phyloP scores from a whole-genome alignment of 1,284 basidiomycete species.

The Bothia castanella region DNA sequence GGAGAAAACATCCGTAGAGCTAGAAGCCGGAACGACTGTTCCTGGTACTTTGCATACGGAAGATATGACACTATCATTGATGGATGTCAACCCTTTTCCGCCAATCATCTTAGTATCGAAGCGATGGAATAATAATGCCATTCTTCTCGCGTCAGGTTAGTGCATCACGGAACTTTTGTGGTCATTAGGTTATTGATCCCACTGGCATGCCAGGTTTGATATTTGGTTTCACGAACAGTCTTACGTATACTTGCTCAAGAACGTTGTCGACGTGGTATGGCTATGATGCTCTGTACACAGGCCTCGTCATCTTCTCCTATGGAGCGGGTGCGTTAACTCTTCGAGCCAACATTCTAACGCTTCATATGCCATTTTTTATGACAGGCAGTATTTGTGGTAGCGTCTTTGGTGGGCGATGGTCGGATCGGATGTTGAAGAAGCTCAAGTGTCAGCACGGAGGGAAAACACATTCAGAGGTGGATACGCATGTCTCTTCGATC shows the following conservation, averaged over 20 bases:
- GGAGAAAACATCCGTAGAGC: not conserved
- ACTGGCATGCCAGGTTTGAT: conserved; percentile 49
- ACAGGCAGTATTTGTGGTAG: conserved; percentile 66
- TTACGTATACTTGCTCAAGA: conserved; percentile 70
- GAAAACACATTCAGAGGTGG: conserved; percentile 61
- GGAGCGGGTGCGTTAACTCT: conserved; percentile 50
- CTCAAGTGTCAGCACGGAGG: conserved; percentile 61
- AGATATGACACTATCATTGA: conserved; percentile 55
- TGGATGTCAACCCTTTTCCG: conserved; percentile 71
- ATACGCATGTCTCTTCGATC: conserved; percentile 4
- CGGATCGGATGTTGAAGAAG: conserved; percentile 58
- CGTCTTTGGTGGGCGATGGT: conserved; percentile 73
- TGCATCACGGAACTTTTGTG: not conserved
- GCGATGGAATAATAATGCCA: conserved; percentile 62
- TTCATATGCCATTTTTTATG: not conserved
- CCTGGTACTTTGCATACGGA: conserved; percentile 18
- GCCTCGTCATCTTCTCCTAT: conserved; percentile 71
- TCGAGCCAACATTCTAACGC: not conserved
- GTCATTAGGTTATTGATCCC: not conserved
- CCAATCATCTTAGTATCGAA: conserved; percentile 59
- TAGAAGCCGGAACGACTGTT: conserved; percentile 12
- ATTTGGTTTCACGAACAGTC: conserved; percentile 68
- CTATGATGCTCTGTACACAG: conserved; percentile 70
- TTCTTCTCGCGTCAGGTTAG: conserved; percentile 48
- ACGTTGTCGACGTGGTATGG: conserved; percentile 64